Conservation (phyloP, 1,284 basidiomycete species). For the Ustilago esculenta region DNA sequence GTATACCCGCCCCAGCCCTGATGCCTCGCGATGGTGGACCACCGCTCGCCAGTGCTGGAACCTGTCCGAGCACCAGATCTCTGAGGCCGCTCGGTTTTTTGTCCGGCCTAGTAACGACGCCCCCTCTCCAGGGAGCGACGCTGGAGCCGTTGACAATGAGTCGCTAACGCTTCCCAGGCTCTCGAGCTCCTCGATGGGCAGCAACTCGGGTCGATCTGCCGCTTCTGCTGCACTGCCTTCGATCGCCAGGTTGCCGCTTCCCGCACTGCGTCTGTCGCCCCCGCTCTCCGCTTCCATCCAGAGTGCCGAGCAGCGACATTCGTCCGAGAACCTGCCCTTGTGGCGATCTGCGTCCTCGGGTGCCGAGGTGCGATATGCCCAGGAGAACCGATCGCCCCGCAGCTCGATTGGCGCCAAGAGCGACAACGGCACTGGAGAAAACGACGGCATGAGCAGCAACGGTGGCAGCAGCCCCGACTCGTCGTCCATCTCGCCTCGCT, state of each 20-base stretch:
- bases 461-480: conserved; percentile 36
- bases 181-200: conserved; percentile 19
- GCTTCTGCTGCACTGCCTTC: conserved; percentile 24
- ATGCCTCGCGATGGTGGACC: conserved; percentile 42
- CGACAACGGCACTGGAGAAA: conserved; percentile 18
- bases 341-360: conserved; percentile 18
- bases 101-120: conserved; percentile 40
- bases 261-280: conserved; percentile 41
- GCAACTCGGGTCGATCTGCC: conserved; percentile 8
- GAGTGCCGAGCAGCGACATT: conserved; percentile 12
- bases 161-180: conserved; percentile 41
- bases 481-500: conserved; percentile 31
- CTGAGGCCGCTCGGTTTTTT: conserved; percentile 42
- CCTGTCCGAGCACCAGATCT: conserved; percentile 35
- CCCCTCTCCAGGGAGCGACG: conserved; percentile 21
- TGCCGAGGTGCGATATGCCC: conserved; percentile 4
- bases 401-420: conserved; percentile 38
- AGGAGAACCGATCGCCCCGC: conserved; percentile 26
- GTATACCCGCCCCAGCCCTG: conserved; percentile 38
- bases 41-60: conserved; percentile 51
- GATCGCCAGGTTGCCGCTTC: conserved; percentile 32
- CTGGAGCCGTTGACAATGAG: background rate
- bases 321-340: conserved; percentile 4
- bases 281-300: conserved; percentile 14
- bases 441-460: conserved; percentile 31